Percentiles rank a stretch among this genome's conserved stretches.
Evolutionary conservation across 1,284 basidiomycete genomes (phyloP).

Genomic region (Sporisorium reilianum): DNA sequence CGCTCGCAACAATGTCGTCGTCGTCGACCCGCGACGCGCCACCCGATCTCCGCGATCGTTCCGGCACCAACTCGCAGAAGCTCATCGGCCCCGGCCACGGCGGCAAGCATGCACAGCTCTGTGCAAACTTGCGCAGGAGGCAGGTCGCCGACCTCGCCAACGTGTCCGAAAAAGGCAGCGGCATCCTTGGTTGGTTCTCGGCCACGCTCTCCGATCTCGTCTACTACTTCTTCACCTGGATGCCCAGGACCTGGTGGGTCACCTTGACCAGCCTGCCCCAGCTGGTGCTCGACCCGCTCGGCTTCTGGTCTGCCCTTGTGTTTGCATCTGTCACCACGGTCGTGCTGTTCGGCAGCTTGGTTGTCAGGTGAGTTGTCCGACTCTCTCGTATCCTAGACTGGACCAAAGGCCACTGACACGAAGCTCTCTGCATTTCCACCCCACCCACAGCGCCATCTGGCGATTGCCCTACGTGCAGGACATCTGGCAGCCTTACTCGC

Average conservation of each 20-base stretch:
- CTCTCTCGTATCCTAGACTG: no score
- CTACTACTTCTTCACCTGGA: slow-evolving; percentile 33
- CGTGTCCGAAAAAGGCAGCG: slow-evolving; percentile 23
- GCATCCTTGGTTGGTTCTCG: slow-evolving; percentile 21
- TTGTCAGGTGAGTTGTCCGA: slow-evolving; percentile 26
- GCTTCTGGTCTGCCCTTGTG: slow-evolving; percentile 14
- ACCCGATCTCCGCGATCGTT: slow-evolving; percentile 30
- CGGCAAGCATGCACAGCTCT: slow-evolving; percentile 32
- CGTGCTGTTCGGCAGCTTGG: slow-evolving; percentile 19
- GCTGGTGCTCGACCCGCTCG: slow-evolving; percentile 33
- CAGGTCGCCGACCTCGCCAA: slow-evolving; percentile 29
- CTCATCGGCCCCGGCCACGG: slow-evolving; percentile 20
- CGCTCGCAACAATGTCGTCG: slow-evolving; percentile 16
- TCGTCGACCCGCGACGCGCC: no score
- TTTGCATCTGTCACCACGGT: slow-evolving; percentile 31
- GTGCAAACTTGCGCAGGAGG: slow-evolving; percentile 27
- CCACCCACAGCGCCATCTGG: slow-evolving; percentile 28
- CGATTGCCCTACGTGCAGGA: slow-evolving; percentile 30
- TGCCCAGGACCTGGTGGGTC: slow-evolving; percentile 35
- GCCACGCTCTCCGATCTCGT: slow-evolving; percentile 21
- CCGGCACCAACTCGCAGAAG: slow-evolving; percentile 9
- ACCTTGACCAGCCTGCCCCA: slow-evolving; percentile 38
- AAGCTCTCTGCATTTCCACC: not conserved
- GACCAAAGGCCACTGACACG: no score
- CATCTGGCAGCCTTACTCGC: slow-evolving; percentile 23